These are phyloP conservation scores for Epithemia pelagica DNA, from an alignment of 108 stramenopile genomes.

Conservation along the genomic window DNA sequence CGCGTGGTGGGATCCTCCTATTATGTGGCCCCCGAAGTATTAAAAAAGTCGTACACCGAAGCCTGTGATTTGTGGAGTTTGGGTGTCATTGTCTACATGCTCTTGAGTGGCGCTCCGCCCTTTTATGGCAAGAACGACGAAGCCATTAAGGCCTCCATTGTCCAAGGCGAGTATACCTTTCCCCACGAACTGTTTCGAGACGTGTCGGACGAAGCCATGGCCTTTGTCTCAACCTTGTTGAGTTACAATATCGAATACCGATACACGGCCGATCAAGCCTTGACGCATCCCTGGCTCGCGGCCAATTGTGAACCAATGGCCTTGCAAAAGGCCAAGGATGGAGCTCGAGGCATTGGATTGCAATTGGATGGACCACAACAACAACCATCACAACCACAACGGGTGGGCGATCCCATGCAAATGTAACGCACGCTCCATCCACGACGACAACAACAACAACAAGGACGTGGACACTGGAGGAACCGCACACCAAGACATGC, in stretches of 20 bases:
- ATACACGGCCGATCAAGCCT: conserved; percentile 83
- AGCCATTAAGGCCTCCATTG: conserved; percentile 83
- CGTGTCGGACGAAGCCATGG: conserved; percentile 87
- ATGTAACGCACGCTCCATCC: no score
- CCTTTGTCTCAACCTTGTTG: conserved; percentile 80
- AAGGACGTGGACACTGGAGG: no score
- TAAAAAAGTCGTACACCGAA: conserved; percentile 94
- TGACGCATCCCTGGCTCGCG: conserved; percentile 83
- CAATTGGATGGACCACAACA: not conserved
- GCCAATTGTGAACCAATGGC: conserved; percentile 66
- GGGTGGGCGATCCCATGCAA: not conserved
- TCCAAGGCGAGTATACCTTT: conserved; percentile 83
- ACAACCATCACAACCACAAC: not conserved
- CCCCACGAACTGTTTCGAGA: conserved; percentile 83
- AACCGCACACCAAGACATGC: no score
- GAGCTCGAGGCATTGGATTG: conserved; percentile 57
- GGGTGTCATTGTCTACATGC: conserved; percentile 92
- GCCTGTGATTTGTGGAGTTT: conserved; percentile 94
- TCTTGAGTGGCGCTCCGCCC: conserved; percentile 86
- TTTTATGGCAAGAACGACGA: conserved; percentile 90
- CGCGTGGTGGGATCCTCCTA: conserved; percentile 92
- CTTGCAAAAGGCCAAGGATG: conserved; percentile 61
- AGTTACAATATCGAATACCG: conserved; percentile 80
- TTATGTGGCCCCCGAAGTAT: conserved; percentile 96
- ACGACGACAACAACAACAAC: no score